These are phyloP conservation scores for Wallacemonas sp. DNA, from an alignment of 208 protist genomes.

Conservation along the genomic window DNA sequence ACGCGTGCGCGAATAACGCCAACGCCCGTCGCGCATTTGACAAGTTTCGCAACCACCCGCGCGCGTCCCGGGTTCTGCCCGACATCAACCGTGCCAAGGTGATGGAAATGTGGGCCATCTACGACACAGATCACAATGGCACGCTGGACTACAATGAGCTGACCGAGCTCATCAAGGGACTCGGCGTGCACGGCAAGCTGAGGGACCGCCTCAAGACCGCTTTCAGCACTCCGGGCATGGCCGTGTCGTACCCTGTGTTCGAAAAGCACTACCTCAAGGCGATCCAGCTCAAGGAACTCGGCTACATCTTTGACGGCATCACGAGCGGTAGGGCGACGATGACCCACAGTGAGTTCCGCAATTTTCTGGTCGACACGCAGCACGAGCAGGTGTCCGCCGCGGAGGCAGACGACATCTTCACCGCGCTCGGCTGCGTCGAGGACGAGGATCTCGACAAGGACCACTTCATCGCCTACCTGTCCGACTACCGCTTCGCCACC, in stretches of 20 bases:
- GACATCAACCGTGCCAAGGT: conserved; percentile 58
- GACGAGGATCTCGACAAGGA: conserved; percentile 26
- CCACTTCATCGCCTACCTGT: conserved; percentile 53
- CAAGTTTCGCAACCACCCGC: conserved; percentile 30
- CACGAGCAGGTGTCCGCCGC: conserved; percentile 39
- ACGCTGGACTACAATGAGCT: conserved; percentile 52
- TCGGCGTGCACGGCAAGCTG: conserved; percentile 55
- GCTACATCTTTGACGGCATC: conserved; percentile 49
- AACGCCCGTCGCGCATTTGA: conserved; percentile 36
- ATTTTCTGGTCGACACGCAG: conserved; percentile 51
- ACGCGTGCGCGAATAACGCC: conserved; percentile 38
- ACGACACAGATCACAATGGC: conserved; percentile 63
- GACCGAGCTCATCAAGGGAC: conserved; percentile 39
- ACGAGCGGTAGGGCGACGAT: conserved; percentile 29
- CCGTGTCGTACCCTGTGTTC: conserved; percentile 47
- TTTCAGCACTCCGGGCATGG: conserved; percentile 29
- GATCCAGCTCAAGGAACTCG: conserved; percentile 54
- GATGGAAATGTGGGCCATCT: conserved; percentile 74
- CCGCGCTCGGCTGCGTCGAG: conserved; percentile 39
- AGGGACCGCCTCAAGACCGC: conserved; percentile 32
- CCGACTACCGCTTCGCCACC: conserved; percentile 31
- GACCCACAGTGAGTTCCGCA: conserved; percentile 41
- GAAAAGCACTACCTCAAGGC: conserved; percentile 44
- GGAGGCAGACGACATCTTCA: conserved; percentile 39
- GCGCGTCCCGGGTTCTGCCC: conserved; percentile 21